Percentiles rank a stretch among this genome's conserved stretches.
Evolutionary conservation across 495 filamentous ascomycete species (phyloP).

Genomic region (Neurospora sp.): DNA sequence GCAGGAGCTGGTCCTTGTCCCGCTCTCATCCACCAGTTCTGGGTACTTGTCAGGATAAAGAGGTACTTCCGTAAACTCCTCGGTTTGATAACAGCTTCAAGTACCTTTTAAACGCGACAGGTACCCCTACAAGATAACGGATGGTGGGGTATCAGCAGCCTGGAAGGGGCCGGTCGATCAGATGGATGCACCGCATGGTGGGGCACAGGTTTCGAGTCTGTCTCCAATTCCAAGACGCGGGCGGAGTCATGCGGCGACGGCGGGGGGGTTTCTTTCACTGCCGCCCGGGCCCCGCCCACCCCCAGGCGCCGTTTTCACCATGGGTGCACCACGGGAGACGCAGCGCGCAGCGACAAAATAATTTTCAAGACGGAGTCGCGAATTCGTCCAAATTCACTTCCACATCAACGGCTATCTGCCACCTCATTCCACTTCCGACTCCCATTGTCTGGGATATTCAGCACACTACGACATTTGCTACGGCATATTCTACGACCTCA

Average conservation of each 20-base stretch:
- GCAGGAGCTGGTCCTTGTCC: slow-evolving; percentile 4
- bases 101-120: neutral
- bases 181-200: neutral
- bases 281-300: neutral
- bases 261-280: neutral
- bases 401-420: neutral
- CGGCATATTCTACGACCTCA: neutral
- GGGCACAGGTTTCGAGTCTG: neutral
- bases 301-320: neutral
- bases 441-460: neutral
- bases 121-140: neutral
- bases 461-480: neutral
- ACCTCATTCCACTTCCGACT: neutral
- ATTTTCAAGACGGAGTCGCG: neutral
- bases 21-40: neutral
- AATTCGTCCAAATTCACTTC: neutral
- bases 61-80: no score
- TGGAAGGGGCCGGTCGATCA: neutral
- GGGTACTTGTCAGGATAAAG: neutral
- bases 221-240: neutral
- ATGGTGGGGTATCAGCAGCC: neutral
- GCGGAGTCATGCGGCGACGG: neutral
- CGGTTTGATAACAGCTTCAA: no score
- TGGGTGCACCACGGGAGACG: neutral
- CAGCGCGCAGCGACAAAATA: neutral